These are phyloP conservation scores for Suillus alpinus DNA, from an alignment of 768 basidiomycete genomes.

Conservation along the genomic window DNA sequence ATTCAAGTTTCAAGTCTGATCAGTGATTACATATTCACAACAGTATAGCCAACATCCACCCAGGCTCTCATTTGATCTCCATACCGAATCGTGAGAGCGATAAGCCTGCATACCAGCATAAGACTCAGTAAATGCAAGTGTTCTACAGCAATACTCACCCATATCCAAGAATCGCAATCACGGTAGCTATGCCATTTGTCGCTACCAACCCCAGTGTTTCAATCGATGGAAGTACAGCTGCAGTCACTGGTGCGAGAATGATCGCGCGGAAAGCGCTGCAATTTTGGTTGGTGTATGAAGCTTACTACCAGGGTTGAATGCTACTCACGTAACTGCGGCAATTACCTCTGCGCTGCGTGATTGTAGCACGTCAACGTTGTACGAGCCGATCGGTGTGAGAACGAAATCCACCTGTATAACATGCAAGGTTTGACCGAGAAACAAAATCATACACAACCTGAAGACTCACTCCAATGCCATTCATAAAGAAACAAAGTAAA, in stretches of 20 bases:
- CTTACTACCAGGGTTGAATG: neutral
- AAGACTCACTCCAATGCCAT: conserved; percentile 53
- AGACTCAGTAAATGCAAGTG: neutral
- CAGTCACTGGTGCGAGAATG: conserved; percentile 40
- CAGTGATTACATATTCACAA: neutral
- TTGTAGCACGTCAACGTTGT: conserved; percentile 55
- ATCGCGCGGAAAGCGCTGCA: conserved; percentile 47
- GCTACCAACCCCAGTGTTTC: conserved; percentile 43
- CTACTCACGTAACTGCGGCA: conserved; percentile 49
- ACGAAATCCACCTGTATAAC: conserved; percentile 46
- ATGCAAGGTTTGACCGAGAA: neutral
- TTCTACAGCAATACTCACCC: conserved; percentile 34
- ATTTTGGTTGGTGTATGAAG: neutral
- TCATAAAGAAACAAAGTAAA: conserved; percentile 52
- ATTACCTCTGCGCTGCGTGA: conserved; percentile 55
- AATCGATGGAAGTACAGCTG: conserved; percentile 51
- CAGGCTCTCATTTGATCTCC: conserved; percentile 50
- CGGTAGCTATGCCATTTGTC: conserved; percentile 44
- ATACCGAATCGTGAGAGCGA: conserved; percentile 46
- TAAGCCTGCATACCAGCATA: conserved; percentile 30
- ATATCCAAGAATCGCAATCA: conserved; percentile 46
- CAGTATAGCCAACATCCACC: conserved; percentile 42
- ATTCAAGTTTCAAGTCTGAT: neutral
- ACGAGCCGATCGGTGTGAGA: conserved; percentile 55
- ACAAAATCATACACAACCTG: neutral